Base-by-base conservation (phyloP, 768 basidiomycete species). In the Termitomyces sp. region DNA sequence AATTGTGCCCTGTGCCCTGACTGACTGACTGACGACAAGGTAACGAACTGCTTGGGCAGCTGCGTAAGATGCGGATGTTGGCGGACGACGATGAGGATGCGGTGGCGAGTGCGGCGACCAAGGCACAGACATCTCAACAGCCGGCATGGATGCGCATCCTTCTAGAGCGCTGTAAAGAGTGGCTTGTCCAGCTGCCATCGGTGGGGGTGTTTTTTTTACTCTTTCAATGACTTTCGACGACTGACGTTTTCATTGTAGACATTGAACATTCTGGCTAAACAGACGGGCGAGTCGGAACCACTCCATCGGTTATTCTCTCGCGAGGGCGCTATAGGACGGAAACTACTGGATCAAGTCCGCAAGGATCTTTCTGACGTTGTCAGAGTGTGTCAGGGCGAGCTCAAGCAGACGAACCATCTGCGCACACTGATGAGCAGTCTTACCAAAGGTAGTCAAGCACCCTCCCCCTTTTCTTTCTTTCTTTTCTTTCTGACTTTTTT, bases 401-500 rank as follows among this genome's bases (percentile, higher is more conserved):
- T 94, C 56, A 97, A 97, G 79, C 96, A 97, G 74, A 98, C 96
- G 1, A 99, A 99, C 71, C 93, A 97, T 69, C 79, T 96, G 34
- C 88, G 97, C n/a, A 86, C 85, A 4, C 79, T 99, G 32, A 91
- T 98, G 87, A 92, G 92, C 66, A 82, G 87, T 40, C 76, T 96
- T 60, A 95, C 89, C 12, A 97, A 96, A 81, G 95, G 96, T 89
- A 65, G 76, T 69, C 12, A 48, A 10, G 1, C 20, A 29, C 17
- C 34, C 7, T 1, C 2, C 2, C n/a, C 5, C 20, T 31, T 20
- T 45, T 11, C 38, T 42, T 25, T 36, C 4, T 45, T 20, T 5
- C 37, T 55, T 29, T 37, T n/a, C 4, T 15, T 45, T 1, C 45
- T 59, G 38, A 34, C 17, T 11, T 14, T 3, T 42, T 14, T 1